Evolutionary conservation across 1,284 basidiomycete species (phyloP).

Genomic region (Fomes fomentarius): DNA sequence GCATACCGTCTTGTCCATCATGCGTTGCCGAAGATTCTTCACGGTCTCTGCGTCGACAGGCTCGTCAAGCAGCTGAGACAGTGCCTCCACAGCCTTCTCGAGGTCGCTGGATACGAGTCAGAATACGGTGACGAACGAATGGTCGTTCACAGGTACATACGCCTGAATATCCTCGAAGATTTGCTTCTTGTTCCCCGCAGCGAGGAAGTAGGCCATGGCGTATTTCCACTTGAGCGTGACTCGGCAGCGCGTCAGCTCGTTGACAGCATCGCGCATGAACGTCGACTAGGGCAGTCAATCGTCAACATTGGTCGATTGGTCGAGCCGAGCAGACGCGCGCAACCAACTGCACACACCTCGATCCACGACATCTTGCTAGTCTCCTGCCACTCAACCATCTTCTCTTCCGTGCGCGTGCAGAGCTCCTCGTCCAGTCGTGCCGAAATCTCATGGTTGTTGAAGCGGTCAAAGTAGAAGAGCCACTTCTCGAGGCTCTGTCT

Average conservation of each 20-base stretch:
- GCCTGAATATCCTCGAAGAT: slow-evolving; percentile 72
- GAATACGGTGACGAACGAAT: too few species aligned
- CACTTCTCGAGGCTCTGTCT: slow-evolving; percentile 64
- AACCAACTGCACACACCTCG: slow-evolving; percentile 54
- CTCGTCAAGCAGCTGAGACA: slow-evolving; percentile 64
- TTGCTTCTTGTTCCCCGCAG: slow-evolving; percentile 63
- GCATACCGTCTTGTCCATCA: slow-evolving; percentile 60
- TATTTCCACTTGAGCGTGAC: slow-evolving; percentile 75
- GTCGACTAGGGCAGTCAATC: slow-evolving; percentile 39
- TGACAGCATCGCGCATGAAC: slow-evolving; percentile 68
- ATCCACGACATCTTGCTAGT: slow-evolving; percentile 65
- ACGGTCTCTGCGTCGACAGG: slow-evolving; percentile 58
- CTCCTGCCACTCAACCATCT: slow-evolving; percentile 72
- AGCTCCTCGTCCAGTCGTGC: slow-evolving; percentile 65
- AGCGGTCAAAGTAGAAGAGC: slow-evolving; percentile 70
- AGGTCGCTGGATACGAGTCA: slow-evolving; percentile 45
- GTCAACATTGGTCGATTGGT: not conserved
- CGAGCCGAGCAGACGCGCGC: not conserved
- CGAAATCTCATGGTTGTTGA: slow-evolving; percentile 71
- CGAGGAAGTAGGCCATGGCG: slow-evolving; percentile 71
- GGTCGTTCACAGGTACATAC: slow-evolving; percentile 23
- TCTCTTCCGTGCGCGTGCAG: slow-evolving; percentile 62
- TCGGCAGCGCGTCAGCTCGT: slow-evolving; percentile 56
- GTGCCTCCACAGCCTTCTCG: slow-evolving; percentile 66
- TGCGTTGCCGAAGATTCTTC: slow-evolving; percentile 55